phyloP scores from a whole-genome alignment of 164 flowering plant genomes.

The Chimonanthus salicifolius region DNA sequence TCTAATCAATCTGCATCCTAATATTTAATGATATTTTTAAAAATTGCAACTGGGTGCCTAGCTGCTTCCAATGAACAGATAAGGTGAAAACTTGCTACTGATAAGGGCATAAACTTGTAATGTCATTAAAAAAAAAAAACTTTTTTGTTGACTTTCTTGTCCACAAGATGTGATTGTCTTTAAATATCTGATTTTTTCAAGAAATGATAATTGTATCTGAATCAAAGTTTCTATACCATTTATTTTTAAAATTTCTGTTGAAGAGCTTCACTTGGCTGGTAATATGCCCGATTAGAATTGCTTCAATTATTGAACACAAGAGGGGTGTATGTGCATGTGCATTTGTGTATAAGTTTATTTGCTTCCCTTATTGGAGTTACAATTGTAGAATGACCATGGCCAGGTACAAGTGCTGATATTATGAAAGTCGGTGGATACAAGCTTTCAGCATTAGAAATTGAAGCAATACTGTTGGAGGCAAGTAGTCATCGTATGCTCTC shows the following conservation, averaged over 20 bases:
- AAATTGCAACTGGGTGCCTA: no score
- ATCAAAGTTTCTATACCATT: not conserved
- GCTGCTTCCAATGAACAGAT: no score
- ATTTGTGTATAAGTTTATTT: not conserved
- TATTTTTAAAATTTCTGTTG: no score
- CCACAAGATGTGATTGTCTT: not conserved
- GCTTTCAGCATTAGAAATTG: constrained; percentile 93
- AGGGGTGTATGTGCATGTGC: not conserved
- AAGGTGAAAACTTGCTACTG: no score
- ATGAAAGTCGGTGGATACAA: constrained; percentile 98
- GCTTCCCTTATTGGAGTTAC: not conserved
- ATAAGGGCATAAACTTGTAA: no score
- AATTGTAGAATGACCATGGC: not conserved
- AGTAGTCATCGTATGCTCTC: constrained; percentile 8
- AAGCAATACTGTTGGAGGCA: constrained; percentile 84
- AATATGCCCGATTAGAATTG: no score
- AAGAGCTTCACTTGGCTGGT: no score
- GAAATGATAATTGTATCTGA: not conserved
- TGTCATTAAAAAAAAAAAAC: no score
- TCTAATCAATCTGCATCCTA: not conserved
- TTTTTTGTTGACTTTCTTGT: no score
- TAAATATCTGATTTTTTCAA: not conserved
- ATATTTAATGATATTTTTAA: not conserved
- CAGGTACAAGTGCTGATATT: constrained; percentile 95
- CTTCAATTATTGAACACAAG: no score